Evolutionary conservation across 73 alveolate genomes (phyloP), one percentile per base, ranked within the genome.

Genomic region (Uronychia binucleata): DNA sequence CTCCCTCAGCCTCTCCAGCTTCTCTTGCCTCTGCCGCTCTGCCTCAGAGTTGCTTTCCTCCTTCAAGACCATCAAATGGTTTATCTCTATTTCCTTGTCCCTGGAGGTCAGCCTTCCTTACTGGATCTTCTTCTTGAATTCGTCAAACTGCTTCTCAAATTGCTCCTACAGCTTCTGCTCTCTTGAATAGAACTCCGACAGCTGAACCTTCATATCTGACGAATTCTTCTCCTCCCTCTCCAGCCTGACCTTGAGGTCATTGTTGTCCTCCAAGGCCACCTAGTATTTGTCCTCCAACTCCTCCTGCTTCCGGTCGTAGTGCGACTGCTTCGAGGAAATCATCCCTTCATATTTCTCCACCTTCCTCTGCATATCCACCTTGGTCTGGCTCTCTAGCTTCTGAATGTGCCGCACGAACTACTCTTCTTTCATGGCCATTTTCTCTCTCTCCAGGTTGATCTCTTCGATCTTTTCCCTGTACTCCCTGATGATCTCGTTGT

Each of bases 401-500:
- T 76, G 80, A 46, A 88, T 80, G 30, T 83, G 59, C 11, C 94
- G 26, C 31, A 83, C 34, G 60, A 83, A 88, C n/a, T 88, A 33
- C 30, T 88, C 91, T 46, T 88, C 94, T 60, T 88, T 88, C 84
- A 88, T 76, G 19, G 89, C 89, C 75, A 88, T 33, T 33, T 83
- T 34, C 46, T 88, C 94, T 33, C 85, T 79, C 34, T 88, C 94
- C 26, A 88, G 60, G 46, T 88, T 83, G n/a, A 88, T 5, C 32
- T 83, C 75, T 34, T 88, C 91, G 0, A 83, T 82, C 81, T 83
- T 88, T 28, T 88, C 94, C 31, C 87, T 75, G 60, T 77, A 88
- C 29, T 80, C 86, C 28, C 78, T n/a, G n/a, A 82, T 57, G 31
- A 59, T 74, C 77, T 83, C 91, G 59, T 82, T 75, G 57, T 57